Percentiles rank a stretch among this genome's conserved stretches.
Conservation (phyloP, 2,329 filamentous ascomycete species). For the Aspergillus jensenii region DNA sequence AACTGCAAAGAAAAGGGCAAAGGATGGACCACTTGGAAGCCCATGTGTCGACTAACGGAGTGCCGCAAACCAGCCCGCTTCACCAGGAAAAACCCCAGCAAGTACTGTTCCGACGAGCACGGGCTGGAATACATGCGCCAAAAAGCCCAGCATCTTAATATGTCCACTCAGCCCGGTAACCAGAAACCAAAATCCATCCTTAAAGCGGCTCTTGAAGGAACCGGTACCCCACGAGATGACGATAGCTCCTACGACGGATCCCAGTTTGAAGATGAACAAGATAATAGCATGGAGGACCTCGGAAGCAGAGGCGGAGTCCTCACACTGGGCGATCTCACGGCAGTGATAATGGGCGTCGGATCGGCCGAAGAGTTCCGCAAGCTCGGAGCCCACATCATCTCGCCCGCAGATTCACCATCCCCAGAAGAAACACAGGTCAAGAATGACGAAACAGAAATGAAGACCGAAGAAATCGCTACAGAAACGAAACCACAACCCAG, state of each 20-base stretch:
- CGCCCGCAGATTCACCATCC: conserved; percentile 20
- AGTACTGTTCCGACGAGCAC: conserved; percentile 52
- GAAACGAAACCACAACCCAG: conserved; percentile 15
- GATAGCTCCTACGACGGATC: conserved; percentile 19
- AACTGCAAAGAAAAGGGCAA: conserved; percentile 42
- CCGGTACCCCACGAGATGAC: conserved; percentile 1
- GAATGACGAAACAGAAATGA: neutral
- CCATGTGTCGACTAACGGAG: conserved; percentile 48
- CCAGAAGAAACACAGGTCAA: conserved; percentile 19
- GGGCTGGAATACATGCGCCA: conserved; percentile 46
- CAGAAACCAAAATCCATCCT: conserved; percentile 16
- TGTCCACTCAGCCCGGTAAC: conserved; percentile 13
- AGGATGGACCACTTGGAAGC: conserved; percentile 51
- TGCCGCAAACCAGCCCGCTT: conserved; percentile 49
- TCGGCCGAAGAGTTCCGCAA: conserved; percentile 43
- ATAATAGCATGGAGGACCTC: conserved; percentile 30
- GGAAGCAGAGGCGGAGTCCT: conserved; percentile 46
- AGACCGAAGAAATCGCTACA: neutral
- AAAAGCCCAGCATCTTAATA: conserved; percentile 31
- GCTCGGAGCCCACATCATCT: conserved; percentile 40
- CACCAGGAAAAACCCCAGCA: conserved; percentile 41
- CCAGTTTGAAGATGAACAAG: conserved; percentile 18
- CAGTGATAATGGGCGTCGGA: conserved; percentile 35
- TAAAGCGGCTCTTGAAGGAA: conserved; percentile 6
- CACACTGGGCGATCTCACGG: conserved; percentile 43